These are phyloP conservation scores for Chrysoporthe austroafricana DNA, from an alignment of 2,329 filamentous ascomycete species.

Conservation along the genomic window DNA sequence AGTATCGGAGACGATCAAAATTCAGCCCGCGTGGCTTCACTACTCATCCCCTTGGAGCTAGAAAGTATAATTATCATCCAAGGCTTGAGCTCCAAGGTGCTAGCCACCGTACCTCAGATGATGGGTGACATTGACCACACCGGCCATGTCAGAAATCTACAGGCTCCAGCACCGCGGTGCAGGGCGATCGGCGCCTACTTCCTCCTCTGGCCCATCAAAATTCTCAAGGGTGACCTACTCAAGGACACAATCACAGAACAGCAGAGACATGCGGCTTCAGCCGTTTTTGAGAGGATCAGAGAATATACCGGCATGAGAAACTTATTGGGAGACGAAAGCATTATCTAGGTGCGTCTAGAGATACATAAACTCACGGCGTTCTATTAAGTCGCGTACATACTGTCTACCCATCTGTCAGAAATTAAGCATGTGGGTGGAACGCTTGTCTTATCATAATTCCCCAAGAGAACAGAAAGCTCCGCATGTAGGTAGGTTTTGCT, in stretches of 20 bases:
- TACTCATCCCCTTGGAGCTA: constrained; percentile 25
- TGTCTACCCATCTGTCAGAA: no score
- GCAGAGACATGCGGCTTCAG: constrained; percentile 36
- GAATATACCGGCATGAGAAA: constrained; percentile 45
- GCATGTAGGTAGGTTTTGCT: no score
- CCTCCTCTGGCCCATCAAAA: constrained; percentile 44
- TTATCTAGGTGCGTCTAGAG: not conserved
- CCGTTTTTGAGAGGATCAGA: constrained; percentile 43
- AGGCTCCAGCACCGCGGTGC: constrained; percentile 33
- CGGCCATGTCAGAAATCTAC: constrained; percentile 29
- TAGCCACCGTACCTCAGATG: constrained; percentile 43
- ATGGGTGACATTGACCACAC: constrained; percentile 41
- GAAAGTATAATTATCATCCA: constrained; percentile 35
- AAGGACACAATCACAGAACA: constrained; percentile 31
- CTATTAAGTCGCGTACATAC: no score
- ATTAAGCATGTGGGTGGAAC: no score
- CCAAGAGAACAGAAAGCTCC: no score
- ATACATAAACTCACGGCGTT: no score
- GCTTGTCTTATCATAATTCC: no score
- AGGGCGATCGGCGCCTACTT: constrained; percentile 43
- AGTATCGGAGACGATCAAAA: constrained; percentile 19
- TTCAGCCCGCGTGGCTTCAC: constrained; percentile 21
- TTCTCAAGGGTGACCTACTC: constrained; percentile 35
- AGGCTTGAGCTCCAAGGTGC: constrained; percentile 38
- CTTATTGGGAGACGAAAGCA: constrained; percentile 36